Evolutionary conservation across 202 grass and related monocot species (phyloP), one percentile per base, ranked within the genome.

Genomic region (Carex sylvatica): DNA sequence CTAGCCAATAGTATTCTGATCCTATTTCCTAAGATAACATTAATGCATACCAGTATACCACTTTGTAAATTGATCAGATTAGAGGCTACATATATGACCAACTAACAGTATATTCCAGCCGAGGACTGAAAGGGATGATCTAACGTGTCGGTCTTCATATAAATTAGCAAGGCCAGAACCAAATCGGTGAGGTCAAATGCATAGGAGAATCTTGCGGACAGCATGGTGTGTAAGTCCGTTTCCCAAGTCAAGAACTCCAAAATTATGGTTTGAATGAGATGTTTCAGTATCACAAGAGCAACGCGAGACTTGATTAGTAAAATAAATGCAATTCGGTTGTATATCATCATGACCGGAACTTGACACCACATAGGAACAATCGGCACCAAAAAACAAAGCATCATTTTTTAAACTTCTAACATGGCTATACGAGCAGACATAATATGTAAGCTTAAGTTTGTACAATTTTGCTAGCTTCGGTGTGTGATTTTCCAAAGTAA

Each of bases 91-190:
- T 46, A 12, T 49, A 47, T 12, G 46, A 47, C 2, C 46, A 47
- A 12, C 12, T 12, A 11, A 47, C 46, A 12, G 46, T 47, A 47
- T 47, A 47, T 9, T 9, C 46, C 46, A 47, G 46, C 46, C 46
- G 10, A 47, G 10, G 9, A 64, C 60, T 64, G 20, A 64, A 64
- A 64, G 60, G 23, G 60, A 22, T 19, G 60, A 64, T 19, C 60
- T 9, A 64, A 22, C 0, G 2, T 23, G 22, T 30, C 23, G 65
- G 4, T 5, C 26, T 38, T 35, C 16, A 2, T 31, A 69, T 30
- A 30, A 69, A 69, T 69, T 33, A 69, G 18, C 20, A 69, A 69
- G 65, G 24, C 65, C 26, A 69, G 65, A 69, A 69, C 65, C 65
- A 69, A 38, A 31, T 69, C 4, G 65, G 11, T 31, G 65, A 33